Evolutionary conservation across 2,329 filamentous ascomycete genomes (phyloP).

Genomic region (Xylaria sp.): DNA sequence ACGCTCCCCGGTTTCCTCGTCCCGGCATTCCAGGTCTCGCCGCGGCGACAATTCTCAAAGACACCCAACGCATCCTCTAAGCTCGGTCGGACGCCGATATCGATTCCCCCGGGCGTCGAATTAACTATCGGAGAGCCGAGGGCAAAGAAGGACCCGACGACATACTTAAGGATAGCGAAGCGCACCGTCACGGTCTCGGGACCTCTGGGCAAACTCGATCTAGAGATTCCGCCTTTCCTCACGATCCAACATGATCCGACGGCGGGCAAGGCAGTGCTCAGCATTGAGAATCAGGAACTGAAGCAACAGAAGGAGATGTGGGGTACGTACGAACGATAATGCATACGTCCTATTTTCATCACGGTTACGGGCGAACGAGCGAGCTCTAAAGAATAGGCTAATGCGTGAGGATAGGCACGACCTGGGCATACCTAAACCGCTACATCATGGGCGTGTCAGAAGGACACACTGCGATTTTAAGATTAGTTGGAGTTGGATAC

Average conservation of each 20-base stretch:
- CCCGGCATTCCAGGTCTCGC: conserved; percentile 70
- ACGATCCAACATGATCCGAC: conserved; percentile 74
- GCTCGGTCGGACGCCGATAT: conserved; percentile 83
- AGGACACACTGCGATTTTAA: conserved; percentile 92
- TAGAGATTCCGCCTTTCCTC: conserved; percentile 84
- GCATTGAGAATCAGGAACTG: conserved; percentile 73
- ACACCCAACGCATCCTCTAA: conserved; percentile 77
- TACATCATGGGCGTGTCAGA: conserved; percentile 95
- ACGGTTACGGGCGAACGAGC: background rate
- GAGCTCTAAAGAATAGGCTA: conserved; percentile 12
- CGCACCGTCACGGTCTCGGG: conserved; percentile 81
- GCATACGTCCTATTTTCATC: background rate
- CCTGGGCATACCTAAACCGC: conserved; percentile 88
- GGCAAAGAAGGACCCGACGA: conserved; percentile 64
- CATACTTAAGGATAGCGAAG: conserved; percentile 70
- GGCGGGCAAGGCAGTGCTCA: conserved; percentile 72
- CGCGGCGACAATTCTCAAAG: conserved; percentile 74
- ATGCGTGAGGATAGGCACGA: conserved; percentile 72
- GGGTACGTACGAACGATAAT: conserved; percentile 66
- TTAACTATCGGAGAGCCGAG: conserved; percentile 74
- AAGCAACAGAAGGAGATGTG: conserved; percentile 93
- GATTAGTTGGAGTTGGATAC: conserved; percentile 95
- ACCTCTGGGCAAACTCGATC: conserved; percentile 81
- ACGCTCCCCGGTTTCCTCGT: conserved; percentile 78
- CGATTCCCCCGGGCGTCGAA: conserved; percentile 85